Conservation (phyloP, 1,284 basidiomycete genomes). For the Irpex sp. region DNA sequence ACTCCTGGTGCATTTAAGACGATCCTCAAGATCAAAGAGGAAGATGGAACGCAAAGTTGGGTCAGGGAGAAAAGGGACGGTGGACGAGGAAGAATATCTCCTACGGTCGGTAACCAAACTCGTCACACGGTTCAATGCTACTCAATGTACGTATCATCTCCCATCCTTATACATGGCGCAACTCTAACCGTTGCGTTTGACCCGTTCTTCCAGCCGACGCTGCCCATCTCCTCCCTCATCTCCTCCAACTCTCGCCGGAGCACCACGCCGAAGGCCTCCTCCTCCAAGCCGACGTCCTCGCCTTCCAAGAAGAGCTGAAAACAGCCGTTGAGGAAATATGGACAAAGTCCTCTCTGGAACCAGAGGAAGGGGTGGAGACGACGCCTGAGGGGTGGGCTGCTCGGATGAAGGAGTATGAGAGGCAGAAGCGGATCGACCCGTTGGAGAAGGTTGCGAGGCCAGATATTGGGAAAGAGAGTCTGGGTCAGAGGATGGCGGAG, state of each 20-base stretch:
- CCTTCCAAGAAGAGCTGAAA: slow-evolving; percentile 39
- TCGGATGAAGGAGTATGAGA: slow-evolving; percentile 57
- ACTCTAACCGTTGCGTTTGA: slow-evolving; percentile 1
- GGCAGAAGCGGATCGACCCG: slow-evolving; percentile 43
- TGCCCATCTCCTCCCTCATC: slow-evolving; percentile 57
- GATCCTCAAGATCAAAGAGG: slow-evolving; percentile 68
- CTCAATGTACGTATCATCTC: slow-evolving; percentile 43
- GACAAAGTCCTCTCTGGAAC: slow-evolving; percentile 31
- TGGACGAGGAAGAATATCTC: slow-evolving; percentile 96
- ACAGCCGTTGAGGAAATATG: slow-evolving; percentile 58
- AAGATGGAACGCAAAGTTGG: slow-evolving; percentile 84
- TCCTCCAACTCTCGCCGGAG: slow-evolving; percentile 46
- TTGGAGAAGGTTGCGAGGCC: slow-evolving; percentile 55
- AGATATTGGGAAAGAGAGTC: slow-evolving; percentile 31
- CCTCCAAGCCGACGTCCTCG: slow-evolving; percentile 1
- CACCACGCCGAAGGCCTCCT: slow-evolving; percentile 2
- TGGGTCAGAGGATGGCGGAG: slow-evolving; percentile 20
- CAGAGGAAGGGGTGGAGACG: slow-evolving; percentile 23
- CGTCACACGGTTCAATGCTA: slow-evolving; percentile 46
- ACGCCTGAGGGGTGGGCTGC: slow-evolving; percentile 46
- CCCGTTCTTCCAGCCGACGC: slow-evolving; percentile 46
- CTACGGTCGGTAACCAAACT: slow-evolving; percentile 80
- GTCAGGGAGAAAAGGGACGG: slow-evolving; percentile 89
- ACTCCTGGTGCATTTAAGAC: slow-evolving; percentile 33
- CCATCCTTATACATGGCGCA: not conserved